These are phyloP conservation scores for Chlorella sp. DNA, from an alignment of 139 green algal species.

Conservation along the genomic window DNA sequence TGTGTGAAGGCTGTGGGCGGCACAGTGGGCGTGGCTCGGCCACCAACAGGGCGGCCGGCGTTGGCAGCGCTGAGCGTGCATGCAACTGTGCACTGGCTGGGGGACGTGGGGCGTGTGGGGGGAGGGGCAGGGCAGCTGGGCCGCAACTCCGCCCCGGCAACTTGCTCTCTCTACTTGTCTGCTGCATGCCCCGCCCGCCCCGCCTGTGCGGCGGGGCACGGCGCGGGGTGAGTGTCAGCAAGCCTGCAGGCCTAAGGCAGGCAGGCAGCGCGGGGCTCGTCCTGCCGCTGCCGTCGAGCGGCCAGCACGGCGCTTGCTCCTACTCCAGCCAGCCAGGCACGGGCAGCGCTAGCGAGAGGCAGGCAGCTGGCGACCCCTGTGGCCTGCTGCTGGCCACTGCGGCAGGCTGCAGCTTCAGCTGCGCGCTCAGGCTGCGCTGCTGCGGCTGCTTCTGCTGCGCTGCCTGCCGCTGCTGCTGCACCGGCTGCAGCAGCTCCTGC, in stretches of 20 bases:
- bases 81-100: not conserved
- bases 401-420: not conserved
- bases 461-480: not conserved
- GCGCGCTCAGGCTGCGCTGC: not conserved
- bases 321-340: constrained; percentile 3
- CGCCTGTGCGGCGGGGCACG: not conserved
- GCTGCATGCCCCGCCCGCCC: not conserved
- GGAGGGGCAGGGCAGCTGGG: not conserved
- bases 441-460: not conserved
- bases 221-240: not conserved
- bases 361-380: constrained; percentile 40
- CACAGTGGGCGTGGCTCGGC: not conserved
- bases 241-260: not conserved
- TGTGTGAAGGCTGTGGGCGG: not conserved
- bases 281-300: not conserved
- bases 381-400: not conserved
- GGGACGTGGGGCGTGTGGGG: not conserved
- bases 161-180: constrained; percentile 5
- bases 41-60: not conserved
- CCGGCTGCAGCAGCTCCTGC: not conserved
- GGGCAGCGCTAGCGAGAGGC: constrained; percentile 49
- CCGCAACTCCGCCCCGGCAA: not conserved
- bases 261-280: not conserved
- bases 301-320: not conserved
- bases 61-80: not conserved